Base-by-base conservation (phyloP, 345 rosid genomes). In the Murraya koenigii region DNA sequence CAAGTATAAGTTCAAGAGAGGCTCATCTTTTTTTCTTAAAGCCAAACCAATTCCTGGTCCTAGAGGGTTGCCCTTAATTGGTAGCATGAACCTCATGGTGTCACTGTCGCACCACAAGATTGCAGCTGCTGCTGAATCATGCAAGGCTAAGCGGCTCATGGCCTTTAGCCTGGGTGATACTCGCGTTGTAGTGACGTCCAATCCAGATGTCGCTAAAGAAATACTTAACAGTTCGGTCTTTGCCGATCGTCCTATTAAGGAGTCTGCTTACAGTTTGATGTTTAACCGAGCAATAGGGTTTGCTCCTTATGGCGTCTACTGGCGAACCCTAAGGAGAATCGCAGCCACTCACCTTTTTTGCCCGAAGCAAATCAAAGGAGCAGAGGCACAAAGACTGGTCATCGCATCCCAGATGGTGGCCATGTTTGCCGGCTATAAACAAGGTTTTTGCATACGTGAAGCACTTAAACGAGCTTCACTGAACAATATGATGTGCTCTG, bases 211-310 rank as follows among this genome's bases (percentile, higher is more conserved):
- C 0, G 95, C 97, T 0, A 86, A 84, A 74, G 97, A 90, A 79
- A 88, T 92, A 65, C 78, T 92, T 8, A 90, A 85, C 76, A 88
- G 89, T 28, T 84, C 91, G 5, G 93, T 88, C 5, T 92, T 90
- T 7, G 84, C 90, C 38, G 97, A 90, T 82, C 93, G 97, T 0
- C 97, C 97, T 1, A 89, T 89, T 14, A 92, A 92, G 23, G 92
- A 92, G 75, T 89, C 94, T 30, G 95, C 95, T 36, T 88, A 88
- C 13, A 86, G 88, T 69, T 78, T 92, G 41, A 90, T 92, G 97
- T 92, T 92, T 82, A 83, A 87, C 35, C 69, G 97, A 80, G 92
- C 97, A 3, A 92, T 92, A 25, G 97, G 97, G 49, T 92, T 92
- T 66, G 97, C 97, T 22, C 88, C 93, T 72, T 87, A 92, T 6